Percentiles rank a stretch among this genome's conserved stretches.
These are phyloP conservation scores for Dionaea muscipula DNA, from an alignment of 179 eudicot genomes.

Conservation along the genomic window DNA sequence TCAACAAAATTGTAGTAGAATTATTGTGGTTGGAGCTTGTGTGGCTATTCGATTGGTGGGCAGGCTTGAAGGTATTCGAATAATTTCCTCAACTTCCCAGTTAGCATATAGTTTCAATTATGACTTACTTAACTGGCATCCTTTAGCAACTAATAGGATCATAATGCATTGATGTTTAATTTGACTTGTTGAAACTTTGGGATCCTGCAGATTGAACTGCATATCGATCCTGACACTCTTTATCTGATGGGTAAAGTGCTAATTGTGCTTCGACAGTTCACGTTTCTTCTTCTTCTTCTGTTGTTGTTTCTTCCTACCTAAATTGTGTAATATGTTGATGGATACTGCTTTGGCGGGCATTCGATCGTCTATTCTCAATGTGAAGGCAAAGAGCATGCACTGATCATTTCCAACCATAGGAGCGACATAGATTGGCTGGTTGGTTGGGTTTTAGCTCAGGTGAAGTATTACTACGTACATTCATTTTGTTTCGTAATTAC, in stretches of 20 bases:
- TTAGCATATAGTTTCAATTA: background rate
- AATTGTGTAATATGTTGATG: too few species aligned
- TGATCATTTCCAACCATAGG: too few species aligned
- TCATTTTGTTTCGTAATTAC: too few species aligned
- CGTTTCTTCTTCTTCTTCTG: background rate
- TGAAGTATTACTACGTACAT: too few species aligned
- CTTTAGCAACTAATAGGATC: background rate
- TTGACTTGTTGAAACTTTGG: conserved; percentile 4
- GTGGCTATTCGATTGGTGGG: conserved; percentile 94
- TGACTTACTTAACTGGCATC: background rate
- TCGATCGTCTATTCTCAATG: too few species aligned
- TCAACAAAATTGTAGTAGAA: conserved; percentile 58
- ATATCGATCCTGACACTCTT: conserved; percentile 61
- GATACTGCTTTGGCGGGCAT: too few species aligned
- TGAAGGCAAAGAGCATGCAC: too few species aligned
- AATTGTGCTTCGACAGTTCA: background rate
- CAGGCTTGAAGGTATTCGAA: conserved; percentile 55
- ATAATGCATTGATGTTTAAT: background rate
- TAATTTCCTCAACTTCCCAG: background rate
- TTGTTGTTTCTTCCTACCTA: too few species aligned
- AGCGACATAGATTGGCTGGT: too few species aligned
- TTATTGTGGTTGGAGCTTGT: conserved; percentile 67
- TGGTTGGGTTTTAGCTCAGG: too few species aligned
- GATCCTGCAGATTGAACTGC: conserved; percentile 48
- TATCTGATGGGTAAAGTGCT: conserved; percentile 45